Evolutionary conservation across 306 rosid species (phyloP), one percentile per base, ranked within the genome.

Genomic region (Argentina anserina): DNA sequence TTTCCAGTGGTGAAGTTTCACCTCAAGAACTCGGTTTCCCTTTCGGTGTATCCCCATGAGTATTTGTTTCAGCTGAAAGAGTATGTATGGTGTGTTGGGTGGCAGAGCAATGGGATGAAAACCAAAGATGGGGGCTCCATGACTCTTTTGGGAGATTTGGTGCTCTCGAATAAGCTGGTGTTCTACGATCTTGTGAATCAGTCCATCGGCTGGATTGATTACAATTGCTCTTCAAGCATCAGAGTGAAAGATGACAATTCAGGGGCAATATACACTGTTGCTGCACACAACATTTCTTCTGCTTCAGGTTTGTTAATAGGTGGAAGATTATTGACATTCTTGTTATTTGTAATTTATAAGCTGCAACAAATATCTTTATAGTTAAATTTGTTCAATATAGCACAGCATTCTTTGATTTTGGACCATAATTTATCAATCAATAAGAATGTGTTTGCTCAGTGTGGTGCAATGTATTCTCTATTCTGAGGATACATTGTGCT

Each of bases 241-340:
- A 87, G 76, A 78, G 91, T 91, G 83, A 86, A 73, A 79, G 91
- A 87, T 79, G 87, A 78, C 65, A 76, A 25, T 25, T 76, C 84
- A 28, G 96, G 91, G 78, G 67, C 61, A 5, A 76, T 80, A 45
- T 84, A 80, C 72, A 55, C 82, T 39, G 86, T 89, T 70, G 86
- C 86, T 58, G 84, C 90, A 25, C 88, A 89, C 74, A 73, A 91
- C 75, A 65, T 73, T 62, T 73, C 77, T n/a, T 62, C 70, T 33
- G 70, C 77, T 73, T 46, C 77, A 56, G 49, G 49, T 61, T 9
- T 23, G 4, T 20, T 25, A 14, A n/a, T 4, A 26, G 13, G 53
- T 46, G 62, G 62, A 64, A 62, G 26, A 43, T 33, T 63, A 33
- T 14, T 62, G 36, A 34, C 49, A 46, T 58, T 18, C 55, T 58